Conservation (phyloP, 2,329 filamentous ascomycete genomes). For the Paraconiothyrium brasiliense region DNA sequence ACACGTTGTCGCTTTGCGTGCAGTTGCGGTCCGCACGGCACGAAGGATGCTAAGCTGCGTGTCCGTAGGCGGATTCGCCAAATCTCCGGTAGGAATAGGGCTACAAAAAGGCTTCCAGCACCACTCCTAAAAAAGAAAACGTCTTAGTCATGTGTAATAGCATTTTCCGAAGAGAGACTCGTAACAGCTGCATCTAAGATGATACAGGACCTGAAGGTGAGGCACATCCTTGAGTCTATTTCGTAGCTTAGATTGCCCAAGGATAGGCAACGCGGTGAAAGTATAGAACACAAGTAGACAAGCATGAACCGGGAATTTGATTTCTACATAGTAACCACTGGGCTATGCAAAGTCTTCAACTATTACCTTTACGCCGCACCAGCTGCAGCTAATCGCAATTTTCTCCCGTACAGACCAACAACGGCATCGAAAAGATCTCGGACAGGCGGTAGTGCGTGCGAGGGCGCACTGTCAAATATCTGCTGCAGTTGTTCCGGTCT, state of each 20-base stretch:
- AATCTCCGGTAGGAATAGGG: slow-evolving; percentile 9
- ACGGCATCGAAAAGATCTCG: slow-evolving; percentile 81
- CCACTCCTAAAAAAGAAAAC: neutral
- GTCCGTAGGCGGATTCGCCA: neutral
- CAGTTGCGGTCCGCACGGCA: neutral
- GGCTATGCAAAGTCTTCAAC: neutral
- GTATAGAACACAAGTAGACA: neutral
- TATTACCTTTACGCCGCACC: slow-evolving; percentile 13
- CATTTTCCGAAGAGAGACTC: neutral
- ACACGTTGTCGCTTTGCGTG: neutral
- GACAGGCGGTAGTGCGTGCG: slow-evolving; percentile 75
- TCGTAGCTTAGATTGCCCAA: too few species aligned
- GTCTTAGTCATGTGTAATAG: neutral
- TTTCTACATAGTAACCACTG: slow-evolving; percentile 11
- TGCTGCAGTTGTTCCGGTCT: slow-evolving; percentile 73
- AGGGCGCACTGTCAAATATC: slow-evolving; percentile 73
- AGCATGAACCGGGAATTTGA: slow-evolving; percentile 15
- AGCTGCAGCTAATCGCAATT: slow-evolving; percentile 50
- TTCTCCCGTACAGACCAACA: slow-evolving; percentile 69
- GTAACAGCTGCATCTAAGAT: neutral
- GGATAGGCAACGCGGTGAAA: too few species aligned
- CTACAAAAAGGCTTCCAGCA: slow-evolving; percentile 3
- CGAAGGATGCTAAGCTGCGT: neutral
- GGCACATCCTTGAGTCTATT: neutral
- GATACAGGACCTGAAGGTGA: neutral